Conservation (phyloP, 2,329 filamentous ascomycete species). For the Fusarium setosum region DNA sequence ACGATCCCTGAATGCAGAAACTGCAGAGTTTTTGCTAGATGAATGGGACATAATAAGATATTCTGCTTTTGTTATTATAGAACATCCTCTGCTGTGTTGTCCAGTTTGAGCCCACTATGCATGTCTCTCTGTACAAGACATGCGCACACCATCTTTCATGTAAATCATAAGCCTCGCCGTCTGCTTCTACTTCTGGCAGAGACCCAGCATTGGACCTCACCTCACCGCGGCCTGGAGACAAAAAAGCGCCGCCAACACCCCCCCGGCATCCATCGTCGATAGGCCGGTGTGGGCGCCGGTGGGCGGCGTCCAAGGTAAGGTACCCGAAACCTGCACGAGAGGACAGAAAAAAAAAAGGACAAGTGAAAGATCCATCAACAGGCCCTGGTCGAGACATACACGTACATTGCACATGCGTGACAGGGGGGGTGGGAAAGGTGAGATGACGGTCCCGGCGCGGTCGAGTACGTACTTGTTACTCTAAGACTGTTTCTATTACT, state of each 20-base stretch:
- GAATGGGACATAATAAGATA: neutral
- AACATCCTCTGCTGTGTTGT: neutral
- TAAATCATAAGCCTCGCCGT: neutral
- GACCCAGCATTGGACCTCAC: neutral
- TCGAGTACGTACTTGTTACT: neutral
- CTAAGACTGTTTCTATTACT: no score
- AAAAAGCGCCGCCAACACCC: conserved; percentile 1
- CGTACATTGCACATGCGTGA: neutral
- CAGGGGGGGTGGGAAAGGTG: neutral
- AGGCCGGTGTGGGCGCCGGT: conserved; percentile 30
- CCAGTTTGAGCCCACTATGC: neutral
- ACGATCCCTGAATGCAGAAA: conserved; percentile 4
- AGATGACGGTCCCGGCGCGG: neutral
- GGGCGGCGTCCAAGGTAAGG: conserved; percentile 38
- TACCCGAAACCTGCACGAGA: conserved; percentile 32
- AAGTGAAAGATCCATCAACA: neutral
- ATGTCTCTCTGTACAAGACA: neutral
- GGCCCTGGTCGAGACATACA: neutral
- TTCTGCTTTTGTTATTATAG: neutral
- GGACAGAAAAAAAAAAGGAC: neutral
- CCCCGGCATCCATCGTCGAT: conserved; percentile 11
- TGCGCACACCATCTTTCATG: neutral
- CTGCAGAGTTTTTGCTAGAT: neutral
- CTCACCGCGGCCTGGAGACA: neutral
- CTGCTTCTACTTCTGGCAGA: neutral